phyloP scores from a whole-genome alignment of 768 basidiomycete species.

The Hygrocybe punicea region DNA sequence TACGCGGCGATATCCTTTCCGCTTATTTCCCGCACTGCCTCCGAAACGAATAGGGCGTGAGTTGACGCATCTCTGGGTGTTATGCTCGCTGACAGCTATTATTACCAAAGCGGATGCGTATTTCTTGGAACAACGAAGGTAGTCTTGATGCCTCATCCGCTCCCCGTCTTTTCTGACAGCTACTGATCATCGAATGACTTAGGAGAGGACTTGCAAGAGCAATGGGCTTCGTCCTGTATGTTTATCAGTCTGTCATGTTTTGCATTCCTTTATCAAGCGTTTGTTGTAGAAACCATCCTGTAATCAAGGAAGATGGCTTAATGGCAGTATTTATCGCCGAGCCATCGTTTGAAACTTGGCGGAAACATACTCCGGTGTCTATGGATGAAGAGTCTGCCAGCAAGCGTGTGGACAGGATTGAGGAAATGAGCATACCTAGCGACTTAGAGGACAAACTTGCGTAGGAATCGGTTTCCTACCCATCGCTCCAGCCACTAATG shows the following conservation, averaged over 20 bases:
- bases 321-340: constrained; percentile 79
- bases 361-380: constrained; percentile 70
- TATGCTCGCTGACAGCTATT: constrained; percentile 8
- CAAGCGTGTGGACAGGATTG: constrained; percentile 72
- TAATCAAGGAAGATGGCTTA: constrained; percentile 83
- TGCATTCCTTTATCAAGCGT: background rate
- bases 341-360: constrained; percentile 81
- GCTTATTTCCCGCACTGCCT: constrained; percentile 80
- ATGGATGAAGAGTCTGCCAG: constrained; percentile 85
- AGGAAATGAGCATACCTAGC: constrained; percentile 90
- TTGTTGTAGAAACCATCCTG: constrained; percentile 76
- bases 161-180: background rate
- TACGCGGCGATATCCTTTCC: constrained; percentile 86
- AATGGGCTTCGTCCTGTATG: constrained; percentile 51
- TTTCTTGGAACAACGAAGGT: constrained; percentile 90
- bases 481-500: constrained; percentile 4
- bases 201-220: constrained; percentile 81
- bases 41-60: constrained; percentile 89
- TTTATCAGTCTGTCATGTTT: constrained; percentile 8
- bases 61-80: constrained; percentile 27
- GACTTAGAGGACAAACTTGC: constrained; percentile 88
- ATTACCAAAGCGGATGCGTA: constrained; percentile 67
- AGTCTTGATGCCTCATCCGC: background rate
- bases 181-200: constrained; percentile 5
- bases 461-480: constrained; percentile 37